Evolutionary conservation across 768 basidiomycete genomes (phyloP).

Genomic region (Xerocomus potaroensis): DNA sequence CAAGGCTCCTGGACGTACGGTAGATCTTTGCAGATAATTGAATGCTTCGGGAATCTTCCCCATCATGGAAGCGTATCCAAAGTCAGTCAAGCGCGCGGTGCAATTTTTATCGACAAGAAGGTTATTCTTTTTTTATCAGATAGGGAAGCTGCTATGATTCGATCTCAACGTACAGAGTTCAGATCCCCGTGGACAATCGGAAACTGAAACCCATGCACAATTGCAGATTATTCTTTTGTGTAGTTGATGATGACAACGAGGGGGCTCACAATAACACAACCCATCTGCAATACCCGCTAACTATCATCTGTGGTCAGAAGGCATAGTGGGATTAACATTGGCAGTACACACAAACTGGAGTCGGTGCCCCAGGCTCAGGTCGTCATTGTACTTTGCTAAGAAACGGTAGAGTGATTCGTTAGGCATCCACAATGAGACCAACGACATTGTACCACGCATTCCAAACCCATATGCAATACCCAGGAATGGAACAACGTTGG

Average conservation of each 20-base stretch:
- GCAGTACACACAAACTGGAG: neutral
- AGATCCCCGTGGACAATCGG: slow-evolving; percentile 16
- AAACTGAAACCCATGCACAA: slow-evolving; percentile 8
- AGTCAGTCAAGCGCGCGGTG: slow-evolving; percentile 39
- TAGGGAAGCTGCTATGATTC: too few relatives aligned
- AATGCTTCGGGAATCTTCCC: neutral
- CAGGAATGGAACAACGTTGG: slow-evolving; percentile 23
- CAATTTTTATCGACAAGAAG: slow-evolving; percentile 14
- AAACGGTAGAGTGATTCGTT: slow-evolving; percentile 22
- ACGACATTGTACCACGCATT: slow-evolving; percentile 13
- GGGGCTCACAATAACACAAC: neutral
- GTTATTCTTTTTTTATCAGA: slow-evolving; percentile 11
- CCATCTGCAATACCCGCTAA: neutral
- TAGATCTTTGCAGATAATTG: neutral
- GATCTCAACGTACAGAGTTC: slow-evolving; percentile 1
- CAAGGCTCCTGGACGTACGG: neutral
- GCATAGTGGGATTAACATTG: neutral
- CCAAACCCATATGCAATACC: slow-evolving; percentile 19
- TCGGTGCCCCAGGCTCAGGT: neutral
- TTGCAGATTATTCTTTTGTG: neutral
- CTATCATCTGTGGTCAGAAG: neutral
- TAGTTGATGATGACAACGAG: neutral
- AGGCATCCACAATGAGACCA: slow-evolving; percentile 31
- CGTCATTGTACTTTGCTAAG: slow-evolving; percentile 3
- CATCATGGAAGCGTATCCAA: slow-evolving; percentile 25